These are phyloP conservation scores for Alternaria atra DNA, from an alignment of 2,329 filamentous ascomycete species.

Conservation along the genomic window DNA sequence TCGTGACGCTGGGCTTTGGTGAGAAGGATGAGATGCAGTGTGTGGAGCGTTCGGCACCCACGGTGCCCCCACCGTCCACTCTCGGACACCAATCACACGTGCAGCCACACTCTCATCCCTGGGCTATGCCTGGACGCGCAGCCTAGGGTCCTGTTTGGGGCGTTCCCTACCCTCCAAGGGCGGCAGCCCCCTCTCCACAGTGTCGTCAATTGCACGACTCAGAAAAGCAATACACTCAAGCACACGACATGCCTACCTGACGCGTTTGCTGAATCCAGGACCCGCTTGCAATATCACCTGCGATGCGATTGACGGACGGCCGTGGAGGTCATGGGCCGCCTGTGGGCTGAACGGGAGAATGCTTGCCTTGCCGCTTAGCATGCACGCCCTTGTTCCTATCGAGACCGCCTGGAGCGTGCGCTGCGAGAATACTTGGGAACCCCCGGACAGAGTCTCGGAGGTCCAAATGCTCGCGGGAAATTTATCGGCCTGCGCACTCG, in stretches of 20 bases:
- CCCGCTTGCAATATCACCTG: not conserved
- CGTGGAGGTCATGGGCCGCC: conserved; percentile 7
- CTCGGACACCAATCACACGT: conserved; percentile 21
- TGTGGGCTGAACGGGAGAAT: conserved; percentile 20
- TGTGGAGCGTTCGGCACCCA: conserved; percentile 30
- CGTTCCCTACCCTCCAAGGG: conserved; percentile 11
- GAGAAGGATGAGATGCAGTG: conserved; percentile 22
- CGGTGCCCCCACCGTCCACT: conserved; percentile 28
- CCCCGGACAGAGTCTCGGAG: conserved; percentile 7
- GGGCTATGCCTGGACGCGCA: conserved; percentile 25
- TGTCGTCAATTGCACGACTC: conserved; percentile 19
- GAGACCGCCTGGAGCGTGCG: conserved; percentile 37
- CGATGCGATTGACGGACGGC: conserved; percentile 2
- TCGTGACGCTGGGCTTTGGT: conserved; percentile 20
- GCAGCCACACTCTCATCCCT: conserved; percentile 15
- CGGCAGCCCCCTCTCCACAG: conserved; percentile 19
- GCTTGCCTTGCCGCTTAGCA: conserved; percentile 29
- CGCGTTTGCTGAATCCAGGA: not conserved
- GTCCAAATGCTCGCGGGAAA: not conserved
- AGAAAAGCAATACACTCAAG: conserved; percentile 13
- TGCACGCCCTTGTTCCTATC: conserved; percentile 27
- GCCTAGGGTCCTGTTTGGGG: conserved; percentile 19
- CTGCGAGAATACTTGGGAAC: conserved; percentile 14
- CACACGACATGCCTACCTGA: conserved; percentile 20
- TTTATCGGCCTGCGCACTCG: not conserved